Evolutionary conservation across 192 early-diverging fungal species (phyloP), one percentile per base, ranked within the genome.

Genomic region (Podila verticillata): DNA sequence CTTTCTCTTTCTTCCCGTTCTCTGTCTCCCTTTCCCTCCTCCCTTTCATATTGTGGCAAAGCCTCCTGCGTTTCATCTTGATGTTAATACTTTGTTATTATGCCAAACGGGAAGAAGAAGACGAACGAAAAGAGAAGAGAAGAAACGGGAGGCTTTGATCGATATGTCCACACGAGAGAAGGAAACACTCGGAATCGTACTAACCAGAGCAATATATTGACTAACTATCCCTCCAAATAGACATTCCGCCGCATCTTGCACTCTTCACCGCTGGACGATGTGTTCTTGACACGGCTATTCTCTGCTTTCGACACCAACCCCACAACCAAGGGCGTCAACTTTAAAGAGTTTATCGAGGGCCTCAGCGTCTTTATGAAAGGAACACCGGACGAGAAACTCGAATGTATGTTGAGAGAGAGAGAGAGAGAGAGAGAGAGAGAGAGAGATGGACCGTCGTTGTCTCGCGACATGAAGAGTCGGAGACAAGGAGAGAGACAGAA

Each of bases 281-380:
- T 93, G 12, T 95, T 95, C 78, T 71, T 95, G 65, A 91, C 92
- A 68, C 83, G 93, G 49, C 72, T 95, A 10, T 95, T 92, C 74
- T 88, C 92, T 51, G 93, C 93, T 17, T 95, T 95, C 79, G 93
- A 94, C 61, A 82, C 88, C 4, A 88, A 95, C 68, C 85, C 74
- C 5, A 81, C 26, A 29, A 57, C 65, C 54, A 83, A 70, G 66
- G 74, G 74, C 54, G 82, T 73, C 60, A 66, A 75, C 56, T 75
- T 70, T 48, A 88, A 85, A 49, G 83, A 89, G 65, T 87, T 90
- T 61, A 84, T 88, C 7, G 84, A 92, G 56, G 93, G 93, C 8
- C 70, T 95, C 24, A 88, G 86, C 57, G 87, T 90, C 28, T 94
- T 94, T 75, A 89, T 94, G 84, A 93, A 93, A 82, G 93, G 93